A percentile compares a stretch with the other conserved stretches of the same genome.
Conservation (phyloP, 2,329 filamentous ascomycete genomes). For the Sphaerulina vaccinii region DNA sequence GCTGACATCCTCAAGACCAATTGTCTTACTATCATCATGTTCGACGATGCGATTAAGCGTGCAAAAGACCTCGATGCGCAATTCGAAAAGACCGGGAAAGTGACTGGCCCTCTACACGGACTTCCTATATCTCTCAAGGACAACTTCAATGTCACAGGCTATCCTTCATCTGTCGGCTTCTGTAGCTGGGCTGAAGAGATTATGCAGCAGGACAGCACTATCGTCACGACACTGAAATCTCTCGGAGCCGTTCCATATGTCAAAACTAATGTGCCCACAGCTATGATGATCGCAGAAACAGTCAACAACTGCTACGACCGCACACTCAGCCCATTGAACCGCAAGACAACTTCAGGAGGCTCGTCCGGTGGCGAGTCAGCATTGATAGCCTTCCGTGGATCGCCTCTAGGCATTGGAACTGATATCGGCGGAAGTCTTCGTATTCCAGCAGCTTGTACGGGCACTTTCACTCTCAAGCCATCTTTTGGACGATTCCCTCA, state of each 20-base stretch:
- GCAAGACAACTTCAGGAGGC: constrained; percentile 61
- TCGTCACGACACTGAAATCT: constrained; percentile 58
- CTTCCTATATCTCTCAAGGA: constrained; percentile 68
- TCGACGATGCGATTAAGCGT: constrained; percentile 52
- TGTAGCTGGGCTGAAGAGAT: constrained; percentile 61
- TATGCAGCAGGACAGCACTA: constrained; percentile 53
- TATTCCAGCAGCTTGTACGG: constrained; percentile 57
- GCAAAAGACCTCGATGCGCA: constrained; percentile 56
- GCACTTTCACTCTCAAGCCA: constrained; percentile 57
- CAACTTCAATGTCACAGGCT: constrained; percentile 62
- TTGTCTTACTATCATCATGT: constrained; percentile 59
- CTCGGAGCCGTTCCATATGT: constrained; percentile 66
- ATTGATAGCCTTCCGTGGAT: constrained; percentile 59
- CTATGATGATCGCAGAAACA: constrained; percentile 67
- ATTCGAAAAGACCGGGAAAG: constrained; percentile 45
- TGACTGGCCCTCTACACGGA: constrained; percentile 66
- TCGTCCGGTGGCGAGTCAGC: constrained; percentile 67
- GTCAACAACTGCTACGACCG: constrained; percentile 64
- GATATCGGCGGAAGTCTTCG: constrained; percentile 62
- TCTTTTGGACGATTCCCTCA: constrained; percentile 62
- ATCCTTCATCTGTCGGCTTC: constrained; percentile 64
- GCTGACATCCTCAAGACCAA: constrained; percentile 49
- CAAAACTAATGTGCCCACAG: constrained; percentile 69
- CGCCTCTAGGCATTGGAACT: constrained; percentile 61
- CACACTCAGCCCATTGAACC: constrained; percentile 59